Percentiles rank a stretch among this genome's conserved stretches.
Evolutionary conservation across 805 yeast species (phyloP).

Genomic region (Candida adriatica): DNA sequence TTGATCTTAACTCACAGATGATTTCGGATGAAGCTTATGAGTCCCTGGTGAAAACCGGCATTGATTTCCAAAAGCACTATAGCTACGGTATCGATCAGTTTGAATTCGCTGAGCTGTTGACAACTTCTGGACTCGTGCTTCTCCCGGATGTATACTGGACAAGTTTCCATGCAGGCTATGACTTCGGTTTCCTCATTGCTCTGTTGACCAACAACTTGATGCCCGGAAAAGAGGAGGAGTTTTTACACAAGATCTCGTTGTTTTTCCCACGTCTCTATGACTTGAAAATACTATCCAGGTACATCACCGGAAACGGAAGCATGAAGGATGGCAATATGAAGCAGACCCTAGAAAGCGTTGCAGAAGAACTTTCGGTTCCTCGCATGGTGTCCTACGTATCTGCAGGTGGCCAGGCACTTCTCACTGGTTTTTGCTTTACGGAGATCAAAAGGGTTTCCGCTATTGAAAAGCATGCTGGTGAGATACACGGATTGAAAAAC

Average conservation of each 20-base stretch:
- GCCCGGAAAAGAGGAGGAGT: constrained; percentile 78
- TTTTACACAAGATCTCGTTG: constrained; percentile 58
- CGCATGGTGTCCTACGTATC: constrained; percentile 47
- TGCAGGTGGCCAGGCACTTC: constrained; percentile 57
- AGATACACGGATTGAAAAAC: constrained; percentile 44
- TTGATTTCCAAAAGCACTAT: constrained; percentile 71
- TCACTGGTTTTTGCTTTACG: constrained; percentile 59
- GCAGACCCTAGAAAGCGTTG: constrained; percentile 52
- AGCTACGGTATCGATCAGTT: constrained; percentile 70
- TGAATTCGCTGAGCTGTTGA: constrained; percentile 77
- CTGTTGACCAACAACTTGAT: constrained; percentile 66
- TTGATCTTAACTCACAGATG: constrained; percentile 76
- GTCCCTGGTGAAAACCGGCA: constrained; percentile 71
- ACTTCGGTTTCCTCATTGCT: constrained; percentile 81
- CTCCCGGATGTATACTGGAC: constrained; percentile 71
- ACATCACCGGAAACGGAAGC: constrained; percentile 1
- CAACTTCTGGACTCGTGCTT: constrained; percentile 79
- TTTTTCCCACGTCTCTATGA: constrained; percentile 84
- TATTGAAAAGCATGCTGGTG: constrained; percentile 38
- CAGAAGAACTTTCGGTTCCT: constrained; percentile 66
- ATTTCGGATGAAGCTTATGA: constrained; percentile 80
- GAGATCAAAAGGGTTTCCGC: constrained; percentile 35
- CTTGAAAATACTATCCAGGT: constrained; percentile 49
- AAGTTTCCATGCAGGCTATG: constrained; percentile 91
- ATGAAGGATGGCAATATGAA: constrained; percentile 21